Evolutionary conservation across 2,329 filamentous ascomycete genomes (phyloP).

Genomic region (Calonectria hawksworthii): DNA sequence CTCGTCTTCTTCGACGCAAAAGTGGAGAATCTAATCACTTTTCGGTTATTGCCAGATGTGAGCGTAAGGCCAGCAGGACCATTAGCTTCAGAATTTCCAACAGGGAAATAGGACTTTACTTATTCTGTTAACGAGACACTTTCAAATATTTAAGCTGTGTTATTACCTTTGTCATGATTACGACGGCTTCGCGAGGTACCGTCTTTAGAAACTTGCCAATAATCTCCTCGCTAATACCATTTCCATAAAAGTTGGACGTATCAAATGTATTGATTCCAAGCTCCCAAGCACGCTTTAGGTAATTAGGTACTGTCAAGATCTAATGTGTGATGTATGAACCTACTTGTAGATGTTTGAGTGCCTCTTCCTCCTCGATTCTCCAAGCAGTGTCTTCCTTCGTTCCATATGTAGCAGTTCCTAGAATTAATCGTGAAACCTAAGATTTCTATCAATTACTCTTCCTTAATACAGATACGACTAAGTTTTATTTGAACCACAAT

Average conservation of each 20-base stretch:
- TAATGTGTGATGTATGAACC: background rate
- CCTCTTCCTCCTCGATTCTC: slow-evolving; percentile 10
- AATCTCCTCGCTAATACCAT: slow-evolving; percentile 10
- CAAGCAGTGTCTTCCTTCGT: slow-evolving; percentile 1
- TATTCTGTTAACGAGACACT: background rate
- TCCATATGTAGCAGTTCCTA: slow-evolving; percentile 11
- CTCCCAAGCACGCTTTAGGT: background rate
- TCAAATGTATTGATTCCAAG: slow-evolving; percentile 12
- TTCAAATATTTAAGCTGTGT: too few relatives aligned
- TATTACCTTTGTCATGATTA: slow-evolving; percentile 12
- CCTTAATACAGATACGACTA: background rate
- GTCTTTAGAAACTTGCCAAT: slow-evolving; percentile 12
- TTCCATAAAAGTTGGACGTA: slow-evolving; percentile 13
- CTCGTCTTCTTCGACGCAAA: background rate
- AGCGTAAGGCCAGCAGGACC: background rate
- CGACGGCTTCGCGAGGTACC: background rate
- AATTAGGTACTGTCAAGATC: background rate
- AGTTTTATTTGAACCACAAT: background rate
- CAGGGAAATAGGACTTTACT: background rate
- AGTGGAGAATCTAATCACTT: background rate
- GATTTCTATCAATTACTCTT: background rate
- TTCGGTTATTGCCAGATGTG: slow-evolving; percentile 12
- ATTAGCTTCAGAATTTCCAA: slow-evolving; percentile 3
- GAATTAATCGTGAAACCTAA: slow-evolving; percentile 2
- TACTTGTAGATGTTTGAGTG: slow-evolving; percentile 4